Evolutionary conservation across 805 yeast species (phyloP), one percentile per base, ranked within the genome.

Genomic region (Blastobotrys terrestris): DNA sequence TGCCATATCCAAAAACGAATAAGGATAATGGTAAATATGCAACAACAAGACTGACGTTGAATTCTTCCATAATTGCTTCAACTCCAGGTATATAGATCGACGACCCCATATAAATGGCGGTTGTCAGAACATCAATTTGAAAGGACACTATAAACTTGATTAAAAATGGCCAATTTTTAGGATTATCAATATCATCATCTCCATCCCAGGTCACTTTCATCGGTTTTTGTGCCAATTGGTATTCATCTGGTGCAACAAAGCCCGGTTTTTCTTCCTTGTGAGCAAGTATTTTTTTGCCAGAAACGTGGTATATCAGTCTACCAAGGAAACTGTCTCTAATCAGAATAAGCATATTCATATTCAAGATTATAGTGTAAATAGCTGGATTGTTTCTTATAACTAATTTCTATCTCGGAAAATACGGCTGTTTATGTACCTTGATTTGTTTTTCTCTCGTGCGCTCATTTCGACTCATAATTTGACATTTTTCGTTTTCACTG

Each of bases 1-100:
- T 41, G 50, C 81, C 84, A 59, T 79, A 79, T 3, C 83, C 84
- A 20, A 78, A 59, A 6, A 79, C 81, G 56, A 74, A 79, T 44
- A 78, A 53, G 1, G 81, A 67, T 54, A 80, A 64, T 1, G 80
- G 80, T 39, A 79, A 63, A 1, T 77, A 69, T 0, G 81, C 79
- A 5, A 67, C 67, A 2, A 72, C 72, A 45, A 70, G 69, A 13
- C 73, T 63, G 15, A 73, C 68, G 15, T 62, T 49, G 58, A 77
- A 76, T 26, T 77, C 75, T 26, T 66, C 64, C 64, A 68, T 73
- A 39, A 80, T 64, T n/a, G 67, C 63, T n/a, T 63, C 69, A 46
- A 74, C 65, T 26, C 80, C 77, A 0, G 83, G 82, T 0, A 80
- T 72, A 59, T 74, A 77, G 31, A 78, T 72, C 6, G 82, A 77